Evolutionary conservation across 805 yeast species (phyloP).

Genomic region (Metahyphopichia silvanorum): DNA sequence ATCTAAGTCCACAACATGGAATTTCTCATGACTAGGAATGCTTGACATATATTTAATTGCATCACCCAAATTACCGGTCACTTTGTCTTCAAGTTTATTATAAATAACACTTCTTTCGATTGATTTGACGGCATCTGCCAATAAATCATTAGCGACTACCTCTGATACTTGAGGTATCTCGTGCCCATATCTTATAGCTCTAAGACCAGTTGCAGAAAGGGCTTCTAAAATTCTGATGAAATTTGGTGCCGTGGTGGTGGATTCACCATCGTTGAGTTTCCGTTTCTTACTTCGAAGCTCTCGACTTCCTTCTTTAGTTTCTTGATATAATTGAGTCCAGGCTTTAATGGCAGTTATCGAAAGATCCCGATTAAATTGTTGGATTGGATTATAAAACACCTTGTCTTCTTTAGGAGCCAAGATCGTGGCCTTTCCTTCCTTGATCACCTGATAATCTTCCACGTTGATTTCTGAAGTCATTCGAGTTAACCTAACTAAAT

Average conservation of each 20-base stretch:
- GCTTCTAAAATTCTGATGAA: conserved; percentile 81
- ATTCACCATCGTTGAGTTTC: conserved; percentile 9
- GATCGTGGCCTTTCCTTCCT: conserved; percentile 83
- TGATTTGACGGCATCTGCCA: conserved; percentile 79
- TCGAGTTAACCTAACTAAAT: background rate
- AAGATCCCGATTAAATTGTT: conserved; percentile 92
- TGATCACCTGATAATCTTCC: conserved; percentile 33
- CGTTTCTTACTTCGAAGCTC: conserved; percentile 7
- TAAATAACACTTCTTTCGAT: conserved; percentile 68
- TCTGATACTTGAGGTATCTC: conserved; percentile 76
- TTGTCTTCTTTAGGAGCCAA: conserved; percentile 75
- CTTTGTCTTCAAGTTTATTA: conserved; percentile 57
- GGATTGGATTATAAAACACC: conserved; percentile 95
- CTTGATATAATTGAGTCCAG: conserved; percentile 62
- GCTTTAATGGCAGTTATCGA: conserved; percentile 83
- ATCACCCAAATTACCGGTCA: conserved; percentile 75
- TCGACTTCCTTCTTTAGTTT: conserved; percentile 4
- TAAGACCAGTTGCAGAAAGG: conserved; percentile 88
- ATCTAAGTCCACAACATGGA: conserved; percentile 89
- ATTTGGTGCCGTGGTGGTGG: conserved; percentile 21
- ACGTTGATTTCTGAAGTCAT: conserved; percentile 14
- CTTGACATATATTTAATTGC: conserved; percentile 78
- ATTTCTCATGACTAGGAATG: conserved; percentile 44
- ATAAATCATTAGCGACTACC: conserved; percentile 86
- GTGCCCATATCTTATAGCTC: conserved; percentile 90